These are phyloP conservation scores for Aleurites moluccanus DNA, from an alignment of 441 rosid genomes.

Conservation along the genomic window DNA sequence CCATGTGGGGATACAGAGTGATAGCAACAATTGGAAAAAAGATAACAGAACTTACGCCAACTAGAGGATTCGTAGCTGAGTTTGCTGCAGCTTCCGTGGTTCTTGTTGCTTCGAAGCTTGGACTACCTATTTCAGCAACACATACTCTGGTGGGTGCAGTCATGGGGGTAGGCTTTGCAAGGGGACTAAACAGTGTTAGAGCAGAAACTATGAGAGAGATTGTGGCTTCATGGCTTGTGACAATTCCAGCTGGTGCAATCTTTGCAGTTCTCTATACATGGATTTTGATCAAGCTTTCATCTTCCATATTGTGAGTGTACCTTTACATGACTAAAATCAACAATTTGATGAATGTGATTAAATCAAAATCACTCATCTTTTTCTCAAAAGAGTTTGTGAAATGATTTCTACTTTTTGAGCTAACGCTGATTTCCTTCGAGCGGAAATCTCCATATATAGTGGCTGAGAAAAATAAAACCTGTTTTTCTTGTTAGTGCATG, in stretches of 20 bases:
- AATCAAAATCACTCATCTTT: constrained; percentile 28
- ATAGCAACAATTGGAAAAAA: constrained; percentile 98
- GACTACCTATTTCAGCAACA: constrained; percentile 91
- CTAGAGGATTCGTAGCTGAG: constrained; percentile 96
- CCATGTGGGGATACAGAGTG: constrained; percentile 96
- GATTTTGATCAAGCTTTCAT: constrained; percentile 77
- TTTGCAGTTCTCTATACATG: constrained; percentile 85
- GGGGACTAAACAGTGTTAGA: constrained; percentile 89
- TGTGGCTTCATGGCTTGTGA: constrained; percentile 88
- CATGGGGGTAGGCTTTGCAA: constrained; percentile 98
- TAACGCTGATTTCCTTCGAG: constrained; percentile 24
- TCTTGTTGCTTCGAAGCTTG: constrained; percentile 83
- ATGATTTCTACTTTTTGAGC: constrained; percentile 26
- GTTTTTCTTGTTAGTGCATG: not conserved
- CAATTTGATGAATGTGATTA: constrained; percentile 33
- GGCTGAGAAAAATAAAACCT: constrained; percentile 6
- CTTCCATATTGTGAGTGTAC: constrained; percentile 52
- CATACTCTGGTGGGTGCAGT: constrained; percentile 99
- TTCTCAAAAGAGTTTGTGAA: constrained; percentile 12
- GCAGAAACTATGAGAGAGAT: constrained; percentile 91
- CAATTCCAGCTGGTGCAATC: constrained; percentile 85
- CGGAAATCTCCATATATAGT: constrained; percentile 16
- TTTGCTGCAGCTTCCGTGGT: constrained; percentile 98
- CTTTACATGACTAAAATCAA: constrained; percentile 24
- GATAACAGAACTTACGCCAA: constrained; percentile 97